phyloP scores from a whole-genome alignment of 441 rosid species.

The Erodium moschatum region DNA sequence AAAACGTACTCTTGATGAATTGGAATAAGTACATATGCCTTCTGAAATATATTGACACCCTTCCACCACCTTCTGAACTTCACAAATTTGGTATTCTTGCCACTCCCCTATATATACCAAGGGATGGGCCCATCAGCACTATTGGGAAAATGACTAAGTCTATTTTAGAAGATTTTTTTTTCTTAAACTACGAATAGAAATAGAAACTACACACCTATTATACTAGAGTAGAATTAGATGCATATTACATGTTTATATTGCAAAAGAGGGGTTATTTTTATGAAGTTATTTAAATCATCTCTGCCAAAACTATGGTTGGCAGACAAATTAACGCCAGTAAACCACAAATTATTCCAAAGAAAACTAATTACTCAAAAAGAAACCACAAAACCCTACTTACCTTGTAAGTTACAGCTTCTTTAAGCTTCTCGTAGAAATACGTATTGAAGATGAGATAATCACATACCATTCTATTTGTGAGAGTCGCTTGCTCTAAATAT shows the following conservation, averaged over 20 bases:
- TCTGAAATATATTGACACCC: slow-evolving; percentile 73
- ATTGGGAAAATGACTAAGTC: no score
- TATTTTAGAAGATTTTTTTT: neutral
- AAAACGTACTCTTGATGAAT: slow-evolving; percentile 78
- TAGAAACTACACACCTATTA: neutral
- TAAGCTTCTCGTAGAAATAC: slow-evolving; percentile 81
- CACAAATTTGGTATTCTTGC: slow-evolving; percentile 51
- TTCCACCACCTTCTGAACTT: slow-evolving; percentile 99
- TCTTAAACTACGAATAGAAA: neutral
- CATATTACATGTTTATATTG: neutral
- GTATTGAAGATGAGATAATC: slow-evolving; percentile 80
- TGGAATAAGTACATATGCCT: slow-evolving; percentile 79
- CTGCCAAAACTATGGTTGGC: neutral
- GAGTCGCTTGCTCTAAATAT: slow-evolving; percentile 52
- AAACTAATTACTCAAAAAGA: neutral
- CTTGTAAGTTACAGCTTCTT: slow-evolving; percentile 59
- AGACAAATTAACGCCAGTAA: neutral
- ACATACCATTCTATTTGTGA: slow-evolving; percentile 35
- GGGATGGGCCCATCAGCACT: neutral
- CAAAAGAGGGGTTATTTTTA: slow-evolving; percentile 1
- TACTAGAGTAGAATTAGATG: neutral
- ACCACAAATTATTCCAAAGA: neutral
- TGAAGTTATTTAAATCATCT: slow-evolving; percentile 2
- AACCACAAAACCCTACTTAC: slow-evolving; percentile 31
- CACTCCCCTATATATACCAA: slow-evolving; percentile 33